Evolutionary conservation across 2,329 filamentous ascomycete genomes (phyloP).

Genomic region (Fusarium scirpi): DNA sequence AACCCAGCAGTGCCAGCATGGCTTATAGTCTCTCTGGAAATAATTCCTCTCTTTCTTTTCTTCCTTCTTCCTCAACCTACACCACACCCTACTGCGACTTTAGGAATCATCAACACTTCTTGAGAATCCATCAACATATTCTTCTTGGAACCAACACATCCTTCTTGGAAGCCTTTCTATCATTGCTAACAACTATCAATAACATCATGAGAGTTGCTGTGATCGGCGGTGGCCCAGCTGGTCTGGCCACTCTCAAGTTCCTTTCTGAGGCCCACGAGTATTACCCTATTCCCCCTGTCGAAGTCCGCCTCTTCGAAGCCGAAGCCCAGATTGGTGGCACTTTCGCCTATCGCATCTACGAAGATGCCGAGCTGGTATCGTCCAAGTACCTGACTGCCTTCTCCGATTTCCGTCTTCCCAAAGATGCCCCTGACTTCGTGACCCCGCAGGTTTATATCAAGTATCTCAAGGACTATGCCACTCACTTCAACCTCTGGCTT

Average conservation of each 20-base stretch:
- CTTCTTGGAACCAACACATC: neutral
- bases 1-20: neutral
- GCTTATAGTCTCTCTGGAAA: neutral
- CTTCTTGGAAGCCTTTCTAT: neutral
- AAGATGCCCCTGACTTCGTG: conserved; percentile 59
- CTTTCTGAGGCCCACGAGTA: conserved; percentile 54
- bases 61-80: neutral
- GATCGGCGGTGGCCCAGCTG: conserved; percentile 59
- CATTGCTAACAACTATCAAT: neutral
- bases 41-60: neutral
- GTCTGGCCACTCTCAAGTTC: conserved; percentile 57
- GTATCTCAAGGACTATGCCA: conserved; percentile 58
- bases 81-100: neutral
- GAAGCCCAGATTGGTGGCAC: conserved; percentile 60
- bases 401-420: conserved; percentile 60
- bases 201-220: conserved; percentile 54
- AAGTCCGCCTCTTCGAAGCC: conserved; percentile 60
- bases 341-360: conserved; percentile 61
- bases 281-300: conserved; percentile 54
- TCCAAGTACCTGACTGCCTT: conserved; percentile 64
- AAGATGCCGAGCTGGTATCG: conserved; percentile 63
- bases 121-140: neutral
- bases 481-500: conserved; percentile 53
- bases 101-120: neutral
- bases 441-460: conserved; percentile 54